phyloP scores from a whole-genome alignment of 2,329 filamentous ascomycete genomes.

The Cephalotrichum gorgonifer region DNA sequence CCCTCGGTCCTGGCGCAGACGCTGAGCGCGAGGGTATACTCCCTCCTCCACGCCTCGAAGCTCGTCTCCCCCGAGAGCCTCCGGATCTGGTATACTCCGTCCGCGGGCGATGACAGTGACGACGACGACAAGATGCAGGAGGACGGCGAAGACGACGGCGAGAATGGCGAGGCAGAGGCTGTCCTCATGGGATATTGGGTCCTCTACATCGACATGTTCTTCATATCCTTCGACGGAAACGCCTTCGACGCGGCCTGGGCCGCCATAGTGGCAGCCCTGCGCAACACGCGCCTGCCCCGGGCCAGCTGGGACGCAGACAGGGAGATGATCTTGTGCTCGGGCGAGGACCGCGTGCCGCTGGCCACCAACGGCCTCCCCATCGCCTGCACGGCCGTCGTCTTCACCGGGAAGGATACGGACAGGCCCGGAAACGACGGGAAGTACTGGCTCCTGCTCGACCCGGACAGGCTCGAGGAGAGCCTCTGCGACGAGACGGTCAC shows the following conservation, averaged over 20 bases:
- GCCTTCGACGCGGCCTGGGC: constrained; percentile 88
- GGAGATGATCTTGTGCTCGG: constrained; percentile 68
- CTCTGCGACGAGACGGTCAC: constrained; percentile 77
- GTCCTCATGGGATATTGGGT: constrained; percentile 84
- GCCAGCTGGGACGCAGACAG: constrained; percentile 78
- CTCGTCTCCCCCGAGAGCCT: constrained; percentile 59
- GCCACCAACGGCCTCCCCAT: constrained; percentile 58
- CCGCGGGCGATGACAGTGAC: constrained; percentile 34
- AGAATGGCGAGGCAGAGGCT: constrained; percentile 19
- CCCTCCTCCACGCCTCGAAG: constrained; percentile 61
- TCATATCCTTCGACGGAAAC: constrained; percentile 86
- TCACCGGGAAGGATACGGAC: constrained; percentile 51
- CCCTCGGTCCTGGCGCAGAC: constrained; percentile 74
- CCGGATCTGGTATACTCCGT: constrained; percentile 52
- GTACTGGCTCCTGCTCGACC: constrained; percentile 76
- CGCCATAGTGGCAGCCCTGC: constrained; percentile 69
- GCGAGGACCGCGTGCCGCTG: constrained; percentile 44
- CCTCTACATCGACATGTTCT: constrained; percentile 89
- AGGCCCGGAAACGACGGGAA: constrained; percentile 29
- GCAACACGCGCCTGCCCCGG: constrained; percentile 64
- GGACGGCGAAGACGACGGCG: constrained; percentile 28
- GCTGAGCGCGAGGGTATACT: constrained; percentile 69
- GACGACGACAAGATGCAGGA: constrained; percentile 30
- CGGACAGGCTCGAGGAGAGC: constrained; percentile 81
- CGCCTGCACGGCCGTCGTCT: constrained; percentile 68